Conservation (phyloP, 257 asterid genomes). For the Solanum tarijense region DNA sequence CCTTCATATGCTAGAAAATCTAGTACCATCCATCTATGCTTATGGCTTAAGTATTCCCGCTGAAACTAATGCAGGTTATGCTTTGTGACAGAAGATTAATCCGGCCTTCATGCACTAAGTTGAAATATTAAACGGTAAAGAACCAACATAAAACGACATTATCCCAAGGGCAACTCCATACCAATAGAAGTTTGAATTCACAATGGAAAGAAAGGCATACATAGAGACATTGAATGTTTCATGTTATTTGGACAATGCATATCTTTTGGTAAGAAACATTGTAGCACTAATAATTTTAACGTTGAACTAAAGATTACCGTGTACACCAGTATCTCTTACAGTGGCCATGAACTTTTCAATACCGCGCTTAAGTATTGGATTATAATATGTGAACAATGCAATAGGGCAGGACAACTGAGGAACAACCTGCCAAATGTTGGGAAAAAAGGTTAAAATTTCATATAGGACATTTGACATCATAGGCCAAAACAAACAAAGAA, state of each 20-base stretch:
- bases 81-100: neutral
- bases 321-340: slow-evolving; percentile 62
- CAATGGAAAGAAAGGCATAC: neutral
- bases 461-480: neutral
- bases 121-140: neutral
- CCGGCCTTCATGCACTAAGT: neutral
- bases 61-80: neutral
- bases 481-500: neutral
- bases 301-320: slow-evolving; percentile 33
- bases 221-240: neutral
- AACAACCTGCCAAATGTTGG: slow-evolving; percentile 34
- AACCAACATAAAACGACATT: neutral
- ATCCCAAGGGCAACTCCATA: neutral
- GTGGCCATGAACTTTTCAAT: slow-evolving; percentile 66
- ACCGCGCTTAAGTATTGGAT: slow-evolving; percentile 88
- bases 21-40: neutral
- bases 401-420: slow-evolving; percentile 85
- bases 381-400: slow-evolving; percentile 74
- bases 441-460: neutral
- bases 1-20: neutral
- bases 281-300: neutral
- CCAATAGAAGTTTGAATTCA: neutral
- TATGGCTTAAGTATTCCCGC: neutral
- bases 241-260: neutral
- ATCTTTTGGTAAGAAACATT: neutral